Base-by-base conservation (phyloP, 176 grass and related monocot species). In the Pontederia paniculata region DNA sequence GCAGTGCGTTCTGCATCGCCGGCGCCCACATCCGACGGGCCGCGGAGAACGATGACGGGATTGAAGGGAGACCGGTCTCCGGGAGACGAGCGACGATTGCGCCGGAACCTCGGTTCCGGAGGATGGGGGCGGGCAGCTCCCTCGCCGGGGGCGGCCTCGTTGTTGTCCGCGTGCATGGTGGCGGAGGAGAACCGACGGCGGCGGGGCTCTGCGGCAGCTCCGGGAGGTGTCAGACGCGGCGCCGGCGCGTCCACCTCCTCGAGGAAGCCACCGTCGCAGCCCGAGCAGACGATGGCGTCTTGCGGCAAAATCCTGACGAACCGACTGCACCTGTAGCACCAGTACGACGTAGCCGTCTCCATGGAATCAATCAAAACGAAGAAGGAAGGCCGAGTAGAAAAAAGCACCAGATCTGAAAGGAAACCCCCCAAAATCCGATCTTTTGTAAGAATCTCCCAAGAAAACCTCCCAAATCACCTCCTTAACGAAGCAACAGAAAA, bases 201-300 rank as follows among this genome's bases (percentile, higher is more conserved):
- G 15, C 48, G 15, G 12, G 48, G n/a, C 48, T 50, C 48, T 4
- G 48, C 13, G 7, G 13, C 48, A 17, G 7, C 12, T 13, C 48
- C 5, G 48, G 48, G 48, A 13, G 12, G 48, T 9, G 48, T 6
- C 28, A 37, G 28, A 6, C 22, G 21, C 13, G 54, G 54, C 7
- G 54, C 5, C 21, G 18, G 16, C 28, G 23, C 14, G 28, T 17
- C 28, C 15, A 59, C 14, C 15, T 19, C 28, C 57, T 59, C 21
- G 13, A 59, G 57, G 57, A 59, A 59, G 25, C 57, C 57, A 9
- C 57, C 57, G 57, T 59, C 57, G 57, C 57, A 59, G 11, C 42
- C 31, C 15, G 57, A 37, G 57, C 57, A 59, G 15, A 59, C 57
- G 28, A 59, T 59, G 25, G 57, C 28, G 31, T 42, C 14, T 37